Evolutionary conservation across 768 basidiomycete genomes (phyloP), one percentile per base, ranked within the genome.

Genomic region (Lentinula guzmanii): DNA sequence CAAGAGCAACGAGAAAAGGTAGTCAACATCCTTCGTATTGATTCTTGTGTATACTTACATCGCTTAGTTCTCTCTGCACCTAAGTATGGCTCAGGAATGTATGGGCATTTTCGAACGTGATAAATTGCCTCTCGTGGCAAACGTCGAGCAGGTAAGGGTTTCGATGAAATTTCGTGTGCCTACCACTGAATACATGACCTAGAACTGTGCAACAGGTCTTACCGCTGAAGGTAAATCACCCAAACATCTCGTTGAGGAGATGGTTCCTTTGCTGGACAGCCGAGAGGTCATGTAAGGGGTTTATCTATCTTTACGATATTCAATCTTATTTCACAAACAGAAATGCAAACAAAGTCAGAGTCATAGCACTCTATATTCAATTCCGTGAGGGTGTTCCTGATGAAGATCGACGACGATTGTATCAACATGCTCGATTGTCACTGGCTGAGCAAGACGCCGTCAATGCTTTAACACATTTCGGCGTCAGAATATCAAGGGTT

Each of bases 371-470:
- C 33, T 99, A 98, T 71, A 92, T 98, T 66, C 88, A 96, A 71
- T 83, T 87, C 72, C 87, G 95, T 33, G 97, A 98, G 67, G 97
- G 97, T 42, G 96, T 98, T 18, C 95, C 97, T n/a, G 95, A 98
- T 57, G 97, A 98, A 70, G 97, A 99, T 74, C 87, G 93, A 60
- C 85, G 95, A 63, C 81, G 97, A 61, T 73, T 99, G 61, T 98
- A 95, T 72, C 95, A 98, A 70, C 97, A 99, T 71, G 97, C 96
- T 18, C 82, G 93, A 48, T 76, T 99, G 45, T 84, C 86, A 4
- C 73, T 95, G 60, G 80, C 91, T 4, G 96, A 99, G 67, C 93
- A 96, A 74, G 97, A 98, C 69, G 92, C 93, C 31, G 81, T 98
- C 46, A 96, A 97, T 71, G 89, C 93, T 7, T 78, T 99, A 60